Evolutionary conservation across 805 yeast species (phyloP).

Genomic region (Zygotorulaspora sp.): DNA sequence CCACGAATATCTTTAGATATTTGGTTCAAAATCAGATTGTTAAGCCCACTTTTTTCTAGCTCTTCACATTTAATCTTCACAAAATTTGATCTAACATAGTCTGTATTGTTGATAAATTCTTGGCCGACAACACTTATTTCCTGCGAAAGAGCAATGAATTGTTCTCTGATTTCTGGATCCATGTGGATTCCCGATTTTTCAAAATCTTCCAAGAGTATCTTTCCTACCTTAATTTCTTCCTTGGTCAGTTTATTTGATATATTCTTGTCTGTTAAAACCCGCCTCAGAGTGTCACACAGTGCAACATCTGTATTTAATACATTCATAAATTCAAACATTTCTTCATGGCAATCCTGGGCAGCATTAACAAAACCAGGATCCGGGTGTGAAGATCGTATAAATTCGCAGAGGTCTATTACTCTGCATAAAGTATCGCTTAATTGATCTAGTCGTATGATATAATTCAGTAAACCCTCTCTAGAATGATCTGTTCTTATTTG

Average conservation of each 20-base stretch:
- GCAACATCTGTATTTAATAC: slow-evolving; percentile 78
- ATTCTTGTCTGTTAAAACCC: slow-evolving; percentile 43
- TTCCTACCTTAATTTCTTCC: slow-evolving; percentile 83
- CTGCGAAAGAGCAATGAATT: slow-evolving; percentile 75
- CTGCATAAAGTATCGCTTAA: slow-evolving; percentile 85
- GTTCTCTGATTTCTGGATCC: slow-evolving; percentile 56
- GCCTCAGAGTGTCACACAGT: slow-evolving; percentile 55
- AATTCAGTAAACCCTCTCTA: slow-evolving; percentile 43
- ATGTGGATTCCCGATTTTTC: slow-evolving; percentile 85
- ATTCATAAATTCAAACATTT: slow-evolving; percentile 92
- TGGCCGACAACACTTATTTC: slow-evolving; percentile 79
- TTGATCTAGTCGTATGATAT: slow-evolving; percentile 68
- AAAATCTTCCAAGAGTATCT: slow-evolving; percentile 75
- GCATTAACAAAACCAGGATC: slow-evolving; percentile 61
- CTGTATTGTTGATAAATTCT: slow-evolving; percentile 45
- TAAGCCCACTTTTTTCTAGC: slow-evolving; percentile 19
- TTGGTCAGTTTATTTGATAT: slow-evolving; percentile 40
- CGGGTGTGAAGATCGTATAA: slow-evolving; percentile 86
- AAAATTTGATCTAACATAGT: slow-evolving; percentile 18
- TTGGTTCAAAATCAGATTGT: slow-evolving; percentile 22
- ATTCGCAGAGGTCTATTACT: slow-evolving; percentile 91
- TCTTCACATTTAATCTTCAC: slow-evolving; percentile 25
- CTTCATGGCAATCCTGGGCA: slow-evolving; percentile 83
- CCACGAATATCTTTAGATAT: slow-evolving; percentile 38
- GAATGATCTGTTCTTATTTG: slow-evolving; percentile 48